Evolutionary conservation across 1,139 yeast species (phyloP).

Genomic region (Scheffersomyces illinoinensis): DNA sequence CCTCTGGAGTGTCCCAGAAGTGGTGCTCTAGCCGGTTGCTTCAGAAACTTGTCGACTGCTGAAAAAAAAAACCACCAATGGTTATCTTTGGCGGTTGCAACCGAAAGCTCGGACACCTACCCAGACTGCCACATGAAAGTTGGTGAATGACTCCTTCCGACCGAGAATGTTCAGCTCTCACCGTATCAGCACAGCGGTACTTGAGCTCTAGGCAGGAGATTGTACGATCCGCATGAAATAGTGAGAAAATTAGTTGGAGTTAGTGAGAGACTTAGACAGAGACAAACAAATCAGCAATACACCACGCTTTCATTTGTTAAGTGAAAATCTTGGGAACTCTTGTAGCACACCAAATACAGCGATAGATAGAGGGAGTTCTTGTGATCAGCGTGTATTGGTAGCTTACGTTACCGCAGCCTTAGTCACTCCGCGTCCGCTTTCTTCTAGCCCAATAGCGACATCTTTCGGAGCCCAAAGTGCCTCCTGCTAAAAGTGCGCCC

Average conservation of each 20-base stretch:
- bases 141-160: not conserved
- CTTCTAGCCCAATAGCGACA: not conserved
- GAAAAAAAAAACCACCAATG: not conserved
- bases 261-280: too few relatives aligned
- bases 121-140: not conserved
- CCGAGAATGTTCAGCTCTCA: not conserved
- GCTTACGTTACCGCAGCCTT: too few relatives aligned
- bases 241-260: not conserved
- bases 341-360: too few relatives aligned
- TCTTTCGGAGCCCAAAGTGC: not conserved
- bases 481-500: not conserved
- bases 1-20: not conserved
- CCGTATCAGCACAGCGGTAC: not conserved
- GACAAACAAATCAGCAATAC: too few relatives aligned
- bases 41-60: not conserved
- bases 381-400: too few relatives aligned
- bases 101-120: not conserved
- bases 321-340: too few relatives aligned
- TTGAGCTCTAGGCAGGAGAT: not conserved
- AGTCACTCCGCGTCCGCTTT: not conserved
- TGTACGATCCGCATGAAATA: not conserved
- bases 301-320: too few relatives aligned
- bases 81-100: not conserved
- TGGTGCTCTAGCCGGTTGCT: not conserved
- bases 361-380: too few relatives aligned